Conservation (phyloP, 1,284 basidiomycete species). For the Microbotryum scabiosae region DNA sequence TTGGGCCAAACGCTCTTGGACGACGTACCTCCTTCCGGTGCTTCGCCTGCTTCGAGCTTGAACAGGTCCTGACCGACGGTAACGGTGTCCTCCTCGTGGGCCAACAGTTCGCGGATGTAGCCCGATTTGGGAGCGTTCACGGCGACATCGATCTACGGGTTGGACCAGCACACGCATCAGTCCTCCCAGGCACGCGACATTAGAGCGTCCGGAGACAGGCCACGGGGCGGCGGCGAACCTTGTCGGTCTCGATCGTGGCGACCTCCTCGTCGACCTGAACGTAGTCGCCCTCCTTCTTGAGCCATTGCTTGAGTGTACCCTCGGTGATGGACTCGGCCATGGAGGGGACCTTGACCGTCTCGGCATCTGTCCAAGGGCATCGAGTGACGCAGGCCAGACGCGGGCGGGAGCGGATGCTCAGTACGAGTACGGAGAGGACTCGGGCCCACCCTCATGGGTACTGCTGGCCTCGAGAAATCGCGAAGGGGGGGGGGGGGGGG, state of each 20-base stretch:
- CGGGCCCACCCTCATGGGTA: not conserved
- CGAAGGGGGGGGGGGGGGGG: not conserved
- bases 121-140: constrained; percentile 90
- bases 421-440: not conserved
- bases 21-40: constrained; percentile 46
- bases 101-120: constrained; percentile 77
- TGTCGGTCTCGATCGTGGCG: constrained; percentile 97
- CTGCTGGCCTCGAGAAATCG: too few species aligned
- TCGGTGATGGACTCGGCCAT: constrained; percentile 99
- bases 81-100: constrained; percentile 88
- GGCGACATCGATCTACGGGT: constrained; percentile 79
- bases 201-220: not conserved
- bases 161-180: not conserved
- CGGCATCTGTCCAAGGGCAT: constrained; percentile 9
- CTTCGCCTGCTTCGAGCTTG: constrained; percentile 70
- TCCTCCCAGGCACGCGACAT: not conserved
- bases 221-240: constrained; percentile 50
- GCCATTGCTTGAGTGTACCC: constrained; percentile 92
- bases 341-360: constrained; percentile 83
- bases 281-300: constrained; percentile 84
- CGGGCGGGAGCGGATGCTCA: not conserved
- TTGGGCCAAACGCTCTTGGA: not conserved
- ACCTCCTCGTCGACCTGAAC: constrained; percentile 92
- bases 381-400: not conserved
- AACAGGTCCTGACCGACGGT: constrained; percentile 91